Base-by-base conservation (phyloP, 164 flowering plant species). In the Pachysandra terminalis region DNA sequence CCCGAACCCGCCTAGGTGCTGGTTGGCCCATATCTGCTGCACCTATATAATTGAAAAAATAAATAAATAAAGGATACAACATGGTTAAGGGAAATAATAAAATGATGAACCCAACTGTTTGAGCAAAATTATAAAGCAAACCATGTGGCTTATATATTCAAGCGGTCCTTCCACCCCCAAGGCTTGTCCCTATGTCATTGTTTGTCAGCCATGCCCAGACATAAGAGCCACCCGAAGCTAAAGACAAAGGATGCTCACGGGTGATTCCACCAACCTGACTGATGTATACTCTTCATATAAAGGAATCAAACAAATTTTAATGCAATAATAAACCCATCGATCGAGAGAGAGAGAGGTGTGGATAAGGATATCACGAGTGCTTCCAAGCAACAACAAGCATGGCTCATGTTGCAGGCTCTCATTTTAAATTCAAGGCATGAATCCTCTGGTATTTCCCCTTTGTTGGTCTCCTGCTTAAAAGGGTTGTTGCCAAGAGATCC, bases 221-320 rank as follows among this genome's bases (percentile, higher is more conserved):
- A 73, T 40, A 74, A 68, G 73, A 76, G 69, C 72, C 69, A 68
- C 70, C 75, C 82, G 74, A 68, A 65, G 68, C 75, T 76, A 76
- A 71, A 74, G 73, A 79, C 82, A 79, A 76, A 79, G 52, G 61
- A 63, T 61, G 26, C 61, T 23, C 73, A 57, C 75, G 59, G 40
- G 68, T 56, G 73, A 74, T 78, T 78, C 81, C 75, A 77, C 80
- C 80, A 71, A 78, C 78, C 74, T 74, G 74, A 71, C 73, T 70
- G 59, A 37, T 59, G 23, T 51, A 54, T 48, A 26, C 22, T 59
- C 67, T 59, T 63, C 65, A 40, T 57, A 56, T 26, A 69, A 70
- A 78, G 48, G 37, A 69, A 45, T 45, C n/a, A 37, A 66, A 4
- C 62, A 21, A 26, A 25, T 24, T 63, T 65, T 60, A 56, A 40